Evolutionary conservation across 73 alveolate genomes (phyloP), one percentile per base, ranked within the genome.

Genomic region (Uronychia binucleata): DNA sequence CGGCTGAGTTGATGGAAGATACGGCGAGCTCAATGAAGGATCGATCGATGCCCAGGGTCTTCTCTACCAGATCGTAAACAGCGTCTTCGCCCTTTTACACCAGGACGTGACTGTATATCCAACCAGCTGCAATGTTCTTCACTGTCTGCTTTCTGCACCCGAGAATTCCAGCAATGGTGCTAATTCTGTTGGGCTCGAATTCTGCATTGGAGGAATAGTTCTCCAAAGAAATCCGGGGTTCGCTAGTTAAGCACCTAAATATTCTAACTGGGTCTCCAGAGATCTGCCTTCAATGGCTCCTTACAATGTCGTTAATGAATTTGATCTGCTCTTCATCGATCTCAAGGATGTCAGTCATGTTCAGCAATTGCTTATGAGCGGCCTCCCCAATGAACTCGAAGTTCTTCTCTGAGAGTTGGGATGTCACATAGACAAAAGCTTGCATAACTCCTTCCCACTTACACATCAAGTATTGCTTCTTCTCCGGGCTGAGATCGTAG

Each of bases 201-300:
- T 74, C 84, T 19, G 81, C 89, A 19, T 29, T 28, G 14, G 74
- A 58, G 0, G 26, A 27, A 0, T 27, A 19, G 1, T 31, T 67
- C 57, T 82, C 32, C n/a, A n/a, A 31, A 19, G 60, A 19, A n/a
- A 82, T 60, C 13, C n/a, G 5, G 29, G 82, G 74, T 28, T 82
- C 57, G 26, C 67, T 28, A 8, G 28, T 74, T 1, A 26, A 19
- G 28, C 81, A 60, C 35, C 34, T 67, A 32, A 82, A 82, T 0
- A 82, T 1, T 82, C 83, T 60, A 57, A 27, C 31, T 33, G 89
- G 89, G 5, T 74, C 30, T 26, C 89, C 89, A 0, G 81, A 30
- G 28, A 82, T 26, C 34, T 58, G 1, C n/a, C n/a, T 58, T 31
- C 25, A 82, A n/a, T 5, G 19, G 19, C 19, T 11, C 19, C 19